Base-by-base conservation (phyloP, 2,329 filamentous ascomycete genomes). In the Blastomyces silverae region DNA sequence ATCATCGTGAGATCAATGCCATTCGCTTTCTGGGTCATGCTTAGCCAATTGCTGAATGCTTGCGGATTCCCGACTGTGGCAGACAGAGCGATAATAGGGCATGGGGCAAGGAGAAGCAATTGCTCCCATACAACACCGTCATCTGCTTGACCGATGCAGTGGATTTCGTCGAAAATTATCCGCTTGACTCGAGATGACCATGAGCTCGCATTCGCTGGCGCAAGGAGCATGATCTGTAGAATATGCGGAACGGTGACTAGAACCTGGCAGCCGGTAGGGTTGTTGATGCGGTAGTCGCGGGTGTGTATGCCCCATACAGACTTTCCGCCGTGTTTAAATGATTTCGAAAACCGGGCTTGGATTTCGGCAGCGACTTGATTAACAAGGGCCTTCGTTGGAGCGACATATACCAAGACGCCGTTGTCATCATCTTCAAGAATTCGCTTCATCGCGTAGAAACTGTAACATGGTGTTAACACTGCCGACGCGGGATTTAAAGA, bases 301-400 rank as follows among this genome's bases (percentile, higher is more conserved):
- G 89, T 92, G 70, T 92, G 87, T 59, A 93, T 91, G 0, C 85
- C 88, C 89, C 89, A 93, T 0, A 92, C 87, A 0, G 86, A 89
- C 69, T 86, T 86, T 0, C 84, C 86, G 4, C 78, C 79, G 48
- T 85, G 81, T 37, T 80, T 80, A 73, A 86, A 84, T 0, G 76
- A 79, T 75, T 92, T 93, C 0, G 83, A 85, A 71, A 91, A 93
- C 5, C 88, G 83, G 5, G 86, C 89, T 72, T 91, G 86, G 20
- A 92, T 81, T 75, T 92, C 89, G 0, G 89, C 89, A 0, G 89
- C 89, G 68, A 93, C 92, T 73, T 93, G 90, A 72, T 92, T 92
- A 65, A 92, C 89, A 13, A 93, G 79, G 3, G 90, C 89, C 72
- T 93, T 93, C 0, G 89, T 92, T 0, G 90, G 90, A 0, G 89